Evolutionary conservation across 306 rosid genomes (phyloP).

Genomic region (Trifolium pratense): DNA sequence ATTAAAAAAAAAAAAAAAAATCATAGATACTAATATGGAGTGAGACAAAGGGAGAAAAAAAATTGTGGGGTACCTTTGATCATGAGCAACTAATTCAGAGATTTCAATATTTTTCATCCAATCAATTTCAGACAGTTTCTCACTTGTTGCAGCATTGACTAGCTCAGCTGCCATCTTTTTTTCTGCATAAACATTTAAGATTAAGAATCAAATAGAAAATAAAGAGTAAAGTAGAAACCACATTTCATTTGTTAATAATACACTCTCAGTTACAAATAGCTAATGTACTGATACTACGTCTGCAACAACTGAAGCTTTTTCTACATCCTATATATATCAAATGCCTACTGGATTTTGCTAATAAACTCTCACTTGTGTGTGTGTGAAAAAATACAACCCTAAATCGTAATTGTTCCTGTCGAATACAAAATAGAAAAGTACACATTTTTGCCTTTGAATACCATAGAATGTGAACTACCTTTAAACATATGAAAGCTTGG

Average conservation of each 20-base stretch:
- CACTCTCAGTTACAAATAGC: neutral
- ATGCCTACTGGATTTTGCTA: neutral
- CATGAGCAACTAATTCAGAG: constrained; percentile 80
- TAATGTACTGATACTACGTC: neutral
- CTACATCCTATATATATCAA: neutral
- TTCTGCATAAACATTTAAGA: constrained; percentile 21
- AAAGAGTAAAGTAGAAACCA: neutral
- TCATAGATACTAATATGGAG: too few relatives aligned
- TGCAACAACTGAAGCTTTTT: neutral
- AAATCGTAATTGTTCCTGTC: neutral
- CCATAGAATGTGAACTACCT: neutral
- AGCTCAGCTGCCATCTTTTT: constrained; percentile 76
- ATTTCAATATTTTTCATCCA: constrained; percentile 84
- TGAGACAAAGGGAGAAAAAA: neutral
- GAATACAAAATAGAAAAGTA: neutral
- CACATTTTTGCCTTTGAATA: neutral
- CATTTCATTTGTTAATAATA: constrained; percentile 12
- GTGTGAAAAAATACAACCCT: neutral
- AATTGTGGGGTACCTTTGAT: constrained; percentile 61
- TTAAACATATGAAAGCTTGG: neutral
- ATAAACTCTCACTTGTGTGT: neutral
- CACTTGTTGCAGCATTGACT: constrained; percentile 82
- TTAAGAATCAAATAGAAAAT: constrained; percentile 19
- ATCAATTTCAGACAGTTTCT: constrained; percentile 74
- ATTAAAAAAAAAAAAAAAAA: too few relatives aligned